Percentiles rank a stretch among this genome's conserved stretches.
phyloP scores from a whole-genome alignment of 2,329 filamentous ascomycete genomes.

The Hymenoscyphus fraxineus region DNA sequence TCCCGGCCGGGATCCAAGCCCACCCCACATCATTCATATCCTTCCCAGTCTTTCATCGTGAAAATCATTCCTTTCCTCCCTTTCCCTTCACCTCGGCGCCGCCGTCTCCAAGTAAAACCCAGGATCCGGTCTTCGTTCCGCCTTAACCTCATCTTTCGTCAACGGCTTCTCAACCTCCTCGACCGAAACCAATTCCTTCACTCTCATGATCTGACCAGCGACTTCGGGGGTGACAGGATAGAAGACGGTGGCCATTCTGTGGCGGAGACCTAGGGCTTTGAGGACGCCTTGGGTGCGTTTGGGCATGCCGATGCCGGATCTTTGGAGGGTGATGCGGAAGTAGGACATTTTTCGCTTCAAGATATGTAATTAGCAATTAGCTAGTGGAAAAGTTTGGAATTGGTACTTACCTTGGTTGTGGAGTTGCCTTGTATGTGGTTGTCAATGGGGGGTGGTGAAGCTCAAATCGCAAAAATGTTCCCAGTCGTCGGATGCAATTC shows the following conservation, averaged over 20 bases:
- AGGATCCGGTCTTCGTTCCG: conserved; percentile 59
- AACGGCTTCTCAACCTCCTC: conserved; percentile 59
- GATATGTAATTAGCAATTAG: not conserved
- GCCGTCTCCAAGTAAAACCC: conserved; percentile 64
- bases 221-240: conserved; percentile 63
- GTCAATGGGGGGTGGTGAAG: conserved; percentile 10
- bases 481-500: not conserved
- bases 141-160: conserved; percentile 57
- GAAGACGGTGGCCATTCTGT: conserved; percentile 70
- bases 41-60: not conserved
- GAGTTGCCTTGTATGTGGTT: conserved; percentile 9
- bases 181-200: conserved; percentile 70
- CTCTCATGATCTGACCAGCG: conserved; percentile 71
- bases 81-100: conserved; percentile 21
- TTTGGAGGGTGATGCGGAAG: conserved; percentile 70
- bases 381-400: not conserved
- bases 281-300: conserved; percentile 61
- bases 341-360: conserved; percentile 47
- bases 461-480: conserved; percentile 14
- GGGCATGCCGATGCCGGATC: conserved; percentile 69
- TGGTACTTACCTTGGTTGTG: conserved; percentile 13
- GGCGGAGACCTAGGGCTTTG: conserved; percentile 65
- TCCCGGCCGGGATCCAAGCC: not conserved
- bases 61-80: not conserved
- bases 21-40: not conserved